Base-by-base conservation (phyloP, 768 basidiomycete species). In the Rubroboletus pulcherrimus region DNA sequence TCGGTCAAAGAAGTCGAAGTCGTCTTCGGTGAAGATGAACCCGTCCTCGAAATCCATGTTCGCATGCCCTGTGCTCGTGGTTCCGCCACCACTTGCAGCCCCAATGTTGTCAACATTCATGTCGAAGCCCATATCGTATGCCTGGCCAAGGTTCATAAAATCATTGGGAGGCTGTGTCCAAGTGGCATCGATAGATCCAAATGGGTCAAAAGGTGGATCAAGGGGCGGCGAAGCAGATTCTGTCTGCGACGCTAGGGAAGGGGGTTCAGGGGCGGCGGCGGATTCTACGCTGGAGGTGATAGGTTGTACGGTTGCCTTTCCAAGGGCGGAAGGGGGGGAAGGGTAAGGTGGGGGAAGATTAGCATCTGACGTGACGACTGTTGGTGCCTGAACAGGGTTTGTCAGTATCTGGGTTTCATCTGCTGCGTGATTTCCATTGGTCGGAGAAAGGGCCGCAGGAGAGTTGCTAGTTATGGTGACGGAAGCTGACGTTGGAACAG, bases 1-100 rank as follows among this genome's bases (percentile, higher is more conserved):
- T 26, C 77, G 77, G 65, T 93, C 90, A 66, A 93, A 94, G 71
- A 91, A 93, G 67, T 82, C 87, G 69, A 93, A 94, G 69, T 94
- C 91, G 53, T 92, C 91, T 49, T 94, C 91, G 0, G 91, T 92
- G 47, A 71, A 70, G 24, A 58, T 62, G 62, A 93, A 86, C 1
- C 76, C 79, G 21, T 83, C 80, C 34, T 85, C 83, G 50, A 81
- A 81, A 41, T 81, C 82, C 69, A 78, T 70, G 49, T 71, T 71
- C 49, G 70, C 67, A 38, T 62, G 68, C 6, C 54, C 66, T 33
- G 65, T 56, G 41, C 58, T 61, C 31, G 63, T 55, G 19, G 63
- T 41, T 34, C 67, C 61, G n/a, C 63, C 62, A 8, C 62, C 58
- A 15, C 71, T 62, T 31, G 68, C 69, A 5, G 67, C 55, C 12